Conservation (phyloP, 2,329 filamentous ascomycete genomes). For the Fusarium albosuccineum region DNA sequence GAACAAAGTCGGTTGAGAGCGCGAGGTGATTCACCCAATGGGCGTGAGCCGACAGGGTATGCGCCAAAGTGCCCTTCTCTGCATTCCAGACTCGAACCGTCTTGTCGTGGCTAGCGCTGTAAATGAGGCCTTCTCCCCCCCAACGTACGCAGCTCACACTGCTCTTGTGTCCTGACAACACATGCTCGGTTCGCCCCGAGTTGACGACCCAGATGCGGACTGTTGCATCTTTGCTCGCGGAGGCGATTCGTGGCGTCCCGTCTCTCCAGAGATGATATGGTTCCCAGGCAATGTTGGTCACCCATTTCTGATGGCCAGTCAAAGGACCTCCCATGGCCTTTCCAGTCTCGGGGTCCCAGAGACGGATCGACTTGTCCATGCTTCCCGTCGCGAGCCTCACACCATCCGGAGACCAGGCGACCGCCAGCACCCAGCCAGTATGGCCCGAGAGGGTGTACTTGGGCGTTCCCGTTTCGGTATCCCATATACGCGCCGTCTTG, state of each 20-base stretch:
- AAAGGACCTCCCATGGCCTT: slow-evolving; percentile 76
- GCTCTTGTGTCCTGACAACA: slow-evolving; percentile 88
- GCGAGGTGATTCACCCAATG: slow-evolving; percentile 98
- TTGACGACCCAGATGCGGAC: slow-evolving; percentile 89
- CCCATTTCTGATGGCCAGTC: slow-evolving; percentile 90
- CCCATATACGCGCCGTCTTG: slow-evolving; percentile 92
- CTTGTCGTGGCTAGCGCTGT: slow-evolving; percentile 91
- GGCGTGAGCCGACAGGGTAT: slow-evolving; percentile 84
- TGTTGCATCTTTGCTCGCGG: slow-evolving; percentile 89
- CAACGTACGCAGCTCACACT: slow-evolving; percentile 92
- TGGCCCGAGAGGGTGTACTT: slow-evolving; percentile 89
- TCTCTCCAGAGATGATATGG: slow-evolving; percentile 86
- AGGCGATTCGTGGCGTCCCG: slow-evolving; percentile 84
- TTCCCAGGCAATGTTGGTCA: slow-evolving; percentile 91
- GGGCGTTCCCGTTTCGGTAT: slow-evolving; percentile 93
- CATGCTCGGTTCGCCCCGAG: slow-evolving; percentile 81
- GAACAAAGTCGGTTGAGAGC: slow-evolving; percentile 89
- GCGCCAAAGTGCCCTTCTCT: slow-evolving; percentile 80
- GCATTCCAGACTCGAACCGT: slow-evolving; percentile 93
- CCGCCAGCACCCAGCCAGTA: slow-evolving; percentile 86
- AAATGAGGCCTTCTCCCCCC: slow-evolving; percentile 90
- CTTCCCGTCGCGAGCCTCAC: slow-evolving; percentile 86
- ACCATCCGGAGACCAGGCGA: slow-evolving; percentile 89
- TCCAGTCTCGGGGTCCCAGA: slow-evolving; percentile 90
- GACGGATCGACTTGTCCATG: slow-evolving; percentile 90